These are phyloP conservation scores for Paraglomus brasilianum DNA, from an alignment of 192 early-diverging fungal species.

Conservation along the genomic window DNA sequence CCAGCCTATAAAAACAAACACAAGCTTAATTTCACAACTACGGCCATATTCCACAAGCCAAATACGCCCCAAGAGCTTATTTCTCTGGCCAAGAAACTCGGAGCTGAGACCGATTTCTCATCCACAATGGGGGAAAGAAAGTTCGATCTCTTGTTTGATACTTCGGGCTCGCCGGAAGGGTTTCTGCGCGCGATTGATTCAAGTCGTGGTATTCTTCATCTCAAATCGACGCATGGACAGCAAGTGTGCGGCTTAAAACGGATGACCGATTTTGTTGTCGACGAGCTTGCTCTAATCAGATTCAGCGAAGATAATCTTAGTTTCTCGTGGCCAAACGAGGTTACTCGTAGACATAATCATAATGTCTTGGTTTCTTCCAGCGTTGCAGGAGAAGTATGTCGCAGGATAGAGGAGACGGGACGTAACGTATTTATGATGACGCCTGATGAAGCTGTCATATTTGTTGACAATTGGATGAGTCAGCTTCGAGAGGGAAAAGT, in stretches of 20 bases:
- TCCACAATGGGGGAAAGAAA: not conserved
- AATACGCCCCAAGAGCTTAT: not conserved
- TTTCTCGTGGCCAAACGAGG: not conserved
- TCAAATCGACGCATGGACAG: conserved; percentile 13
- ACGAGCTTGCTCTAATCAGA: not conserved
- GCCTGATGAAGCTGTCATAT: not conserved
- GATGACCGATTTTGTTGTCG: conserved; percentile 9
- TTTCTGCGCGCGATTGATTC: not conserved
- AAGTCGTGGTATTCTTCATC: conserved; percentile 1
- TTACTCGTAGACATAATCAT: not conserved
- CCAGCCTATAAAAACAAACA: not conserved
- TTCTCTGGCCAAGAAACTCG: not conserved
- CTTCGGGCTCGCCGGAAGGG: not conserved
- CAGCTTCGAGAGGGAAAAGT: not conserved
- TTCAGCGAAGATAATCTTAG: not conserved
- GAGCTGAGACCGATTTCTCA: not conserved
- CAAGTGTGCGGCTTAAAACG: conserved; percentile 3
- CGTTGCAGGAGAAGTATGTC: not conserved
- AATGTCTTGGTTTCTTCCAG: not conserved
- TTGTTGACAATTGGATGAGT: not conserved
- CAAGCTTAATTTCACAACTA: not conserved
- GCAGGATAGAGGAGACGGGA: not conserved
- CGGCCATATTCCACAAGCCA: not conserved
- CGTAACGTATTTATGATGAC: not conserved
- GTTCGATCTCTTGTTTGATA: conserved; percentile 4